These are phyloP conservation scores for Adansonia rubrostipa DNA, from an alignment of 441 rosid species.

Conservation along the genomic window DNA sequence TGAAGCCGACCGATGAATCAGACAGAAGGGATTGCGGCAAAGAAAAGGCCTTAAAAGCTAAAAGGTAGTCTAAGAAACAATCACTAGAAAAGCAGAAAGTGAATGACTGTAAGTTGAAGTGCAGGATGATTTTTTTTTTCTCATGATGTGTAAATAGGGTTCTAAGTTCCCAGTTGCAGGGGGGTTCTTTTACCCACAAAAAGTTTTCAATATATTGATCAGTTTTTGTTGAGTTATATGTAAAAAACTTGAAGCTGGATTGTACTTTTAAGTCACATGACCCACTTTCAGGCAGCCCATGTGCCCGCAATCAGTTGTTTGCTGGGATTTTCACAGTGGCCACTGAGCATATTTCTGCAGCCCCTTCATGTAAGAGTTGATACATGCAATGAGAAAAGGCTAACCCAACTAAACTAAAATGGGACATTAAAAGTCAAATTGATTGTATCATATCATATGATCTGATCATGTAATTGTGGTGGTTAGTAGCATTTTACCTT, in stretches of 20 bases:
- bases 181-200: neutral
- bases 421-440: too few species aligned
- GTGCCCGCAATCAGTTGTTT: conserved; percentile 41
- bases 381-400: too few species aligned
- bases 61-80: neutral
- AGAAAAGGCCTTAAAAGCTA: neutral
- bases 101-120: neutral
- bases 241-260: conserved; percentile 5
- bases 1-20: conserved; percentile 29
- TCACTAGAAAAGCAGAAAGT: conserved; percentile 20
- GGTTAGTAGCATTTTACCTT: too few species aligned
- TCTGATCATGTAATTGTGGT: too few species aligned
- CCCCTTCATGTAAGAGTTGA: too few species aligned
- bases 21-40: conserved; percentile 24
- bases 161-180: neutral
- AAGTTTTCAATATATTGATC: too few species aligned
- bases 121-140: too few species aligned
- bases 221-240: too few species aligned
- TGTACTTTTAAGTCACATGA: conserved; percentile 24
- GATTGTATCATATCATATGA: too few species aligned
- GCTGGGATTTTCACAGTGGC: neutral
- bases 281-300: conserved; percentile 36
- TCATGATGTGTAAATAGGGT: neutral
- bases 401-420: too few species aligned
- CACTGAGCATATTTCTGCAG: too few species aligned